Percentiles rank a stretch among this genome's conserved stretches.
Evolutionary conservation across 1,284 basidiomycete genomes (phyloP).

Genomic region (Agroathelia rolfsii): DNA sequence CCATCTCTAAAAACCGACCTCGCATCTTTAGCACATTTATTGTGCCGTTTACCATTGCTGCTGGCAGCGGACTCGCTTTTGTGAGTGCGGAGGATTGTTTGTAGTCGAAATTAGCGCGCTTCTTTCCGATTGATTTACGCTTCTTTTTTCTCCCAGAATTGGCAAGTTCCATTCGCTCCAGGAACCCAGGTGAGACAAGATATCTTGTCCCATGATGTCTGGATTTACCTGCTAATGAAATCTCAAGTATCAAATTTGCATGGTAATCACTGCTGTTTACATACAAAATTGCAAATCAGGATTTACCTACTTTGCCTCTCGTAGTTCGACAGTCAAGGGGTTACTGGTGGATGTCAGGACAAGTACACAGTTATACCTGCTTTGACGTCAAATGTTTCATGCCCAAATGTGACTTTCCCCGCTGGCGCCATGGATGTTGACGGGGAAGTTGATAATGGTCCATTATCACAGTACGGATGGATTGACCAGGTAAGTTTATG

Average conservation of each 20-base stretch:
- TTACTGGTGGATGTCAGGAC: constrained; percentile 50
- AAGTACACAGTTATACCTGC: constrained; percentile 42
- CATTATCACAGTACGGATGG: constrained; percentile 51
- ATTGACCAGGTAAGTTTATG: constrained; percentile 32
- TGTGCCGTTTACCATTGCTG: constrained; percentile 41
- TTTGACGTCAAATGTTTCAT: constrained; percentile 25
- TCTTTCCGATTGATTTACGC: too few relatives aligned
- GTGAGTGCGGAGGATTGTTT: constrained; percentile 23
- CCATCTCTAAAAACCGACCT: neutral
- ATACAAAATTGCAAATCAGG: neutral
- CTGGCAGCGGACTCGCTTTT: constrained; percentile 34
- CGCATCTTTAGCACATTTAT: constrained; percentile 29
- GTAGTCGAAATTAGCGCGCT: neutral
- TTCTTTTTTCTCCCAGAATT: constrained; percentile 29
- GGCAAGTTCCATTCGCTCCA: constrained; percentile 45
- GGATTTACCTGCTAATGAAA: constrained; percentile 3
- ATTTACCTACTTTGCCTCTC: constrained; percentile 3
- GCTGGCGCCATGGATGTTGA: constrained; percentile 32
- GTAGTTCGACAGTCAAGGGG: constrained; percentile 48
- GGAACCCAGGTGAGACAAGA: constrained; percentile 34
- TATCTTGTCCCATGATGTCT: constrained; percentile 2
- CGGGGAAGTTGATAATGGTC: constrained; percentile 33
- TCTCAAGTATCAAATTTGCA: constrained; percentile 56
- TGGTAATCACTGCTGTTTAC: constrained; percentile 31
- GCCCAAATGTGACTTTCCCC: constrained; percentile 39